Evolutionary conservation across 1,284 basidiomycete genomes (phyloP).

Genomic region (Papiliotrema fonsecae): DNA sequence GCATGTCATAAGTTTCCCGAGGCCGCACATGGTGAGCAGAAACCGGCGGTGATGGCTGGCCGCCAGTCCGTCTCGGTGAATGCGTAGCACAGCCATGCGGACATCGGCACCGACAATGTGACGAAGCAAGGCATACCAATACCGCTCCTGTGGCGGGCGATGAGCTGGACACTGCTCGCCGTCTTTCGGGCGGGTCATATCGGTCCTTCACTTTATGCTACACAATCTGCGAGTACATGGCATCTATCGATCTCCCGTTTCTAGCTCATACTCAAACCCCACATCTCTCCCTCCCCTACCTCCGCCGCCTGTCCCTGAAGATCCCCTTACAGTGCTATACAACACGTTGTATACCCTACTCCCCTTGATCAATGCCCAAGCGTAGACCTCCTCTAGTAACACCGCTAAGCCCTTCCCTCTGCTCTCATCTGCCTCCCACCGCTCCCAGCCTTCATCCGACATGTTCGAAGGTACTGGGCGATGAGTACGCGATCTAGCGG

Average conservation of each 20-base stretch:
- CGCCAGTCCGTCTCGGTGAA: no score
- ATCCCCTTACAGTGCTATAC: background rate
- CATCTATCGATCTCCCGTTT: background rate
- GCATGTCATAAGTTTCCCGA: no score
- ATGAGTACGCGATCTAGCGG: slow-evolving; percentile 3
- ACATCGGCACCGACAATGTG: no score
- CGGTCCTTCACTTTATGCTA: background rate
- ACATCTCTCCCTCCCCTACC: slow-evolving; percentile 2
- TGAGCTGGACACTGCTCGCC: no score
- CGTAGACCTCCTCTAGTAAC: slow-evolving; percentile 16
- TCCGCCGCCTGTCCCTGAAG: slow-evolving; percentile 4
- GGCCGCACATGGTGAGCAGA: no score
- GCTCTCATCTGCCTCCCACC: slow-evolving; percentile 1
- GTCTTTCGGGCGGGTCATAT: no score
- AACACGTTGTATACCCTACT: slow-evolving; percentile 12
- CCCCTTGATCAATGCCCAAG: slow-evolving; percentile 13
- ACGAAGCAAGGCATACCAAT: no score
- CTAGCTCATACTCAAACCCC: slow-evolving; percentile 5
- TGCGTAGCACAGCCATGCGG: no score
- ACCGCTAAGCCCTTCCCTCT: slow-evolving; percentile 12
- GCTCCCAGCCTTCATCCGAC: slow-evolving; percentile 5
- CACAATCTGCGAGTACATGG: no score
- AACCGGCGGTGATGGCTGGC: no score
- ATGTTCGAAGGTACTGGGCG: slow-evolving; percentile 2
- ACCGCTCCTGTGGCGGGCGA: no score